Conservation (phyloP, 768 basidiomycete species). For the Pleurotus citrinopileatus region DNA sequence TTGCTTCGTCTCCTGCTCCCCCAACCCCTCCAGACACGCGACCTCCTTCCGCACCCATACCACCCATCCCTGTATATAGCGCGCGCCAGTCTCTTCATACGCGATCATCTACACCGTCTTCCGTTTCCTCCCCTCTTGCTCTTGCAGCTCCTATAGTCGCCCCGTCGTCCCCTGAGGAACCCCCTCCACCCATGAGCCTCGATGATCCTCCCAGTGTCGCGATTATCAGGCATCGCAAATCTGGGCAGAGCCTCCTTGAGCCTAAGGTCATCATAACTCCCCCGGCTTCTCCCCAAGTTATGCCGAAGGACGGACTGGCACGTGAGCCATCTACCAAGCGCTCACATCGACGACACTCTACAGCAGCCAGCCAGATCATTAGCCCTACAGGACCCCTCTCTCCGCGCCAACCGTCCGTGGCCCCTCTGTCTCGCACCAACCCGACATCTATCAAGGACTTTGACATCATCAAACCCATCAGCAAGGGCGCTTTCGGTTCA, state of each 20-base stretch:
- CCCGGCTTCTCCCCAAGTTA: slow-evolving; percentile 68
- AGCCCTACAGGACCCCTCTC: slow-evolving; percentile 75
- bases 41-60: slow-evolving; percentile 18
- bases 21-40: slow-evolving; percentile 27
- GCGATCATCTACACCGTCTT: slow-evolving; percentile 85
- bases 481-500: slow-evolving; percentile 97
- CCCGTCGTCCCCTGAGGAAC: slow-evolving; percentile 55
- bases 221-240: slow-evolving; percentile 62
- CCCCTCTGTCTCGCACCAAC: slow-evolving; percentile 73
- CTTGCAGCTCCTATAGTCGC: slow-evolving; percentile 84
- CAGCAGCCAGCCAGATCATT: slow-evolving; percentile 53
- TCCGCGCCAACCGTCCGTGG: slow-evolving; percentile 78
- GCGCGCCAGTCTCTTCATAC: slow-evolving; percentile 58
- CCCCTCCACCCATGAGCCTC: slow-evolving; percentile 63
- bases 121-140: slow-evolving; percentile 83
- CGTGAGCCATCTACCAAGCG: slow-evolving; percentile 52
- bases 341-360: slow-evolving; percentile 71
- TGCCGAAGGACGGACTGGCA: slow-evolving; percentile 38
- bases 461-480: slow-evolving; percentile 98
- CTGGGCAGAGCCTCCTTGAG: slow-evolving; percentile 60
- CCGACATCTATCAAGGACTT: slow-evolving; percentile 98
- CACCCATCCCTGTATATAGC: slow-evolving; percentile 25
- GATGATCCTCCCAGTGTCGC: slow-evolving; percentile 43
- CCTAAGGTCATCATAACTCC: slow-evolving; percentile 72
- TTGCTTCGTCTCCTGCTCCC: slow-evolving; percentile 51